Evolutionary conservation across 2,329 filamentous ascomycete genomes (phyloP).

Genomic region (Xylaria sp.): DNA sequence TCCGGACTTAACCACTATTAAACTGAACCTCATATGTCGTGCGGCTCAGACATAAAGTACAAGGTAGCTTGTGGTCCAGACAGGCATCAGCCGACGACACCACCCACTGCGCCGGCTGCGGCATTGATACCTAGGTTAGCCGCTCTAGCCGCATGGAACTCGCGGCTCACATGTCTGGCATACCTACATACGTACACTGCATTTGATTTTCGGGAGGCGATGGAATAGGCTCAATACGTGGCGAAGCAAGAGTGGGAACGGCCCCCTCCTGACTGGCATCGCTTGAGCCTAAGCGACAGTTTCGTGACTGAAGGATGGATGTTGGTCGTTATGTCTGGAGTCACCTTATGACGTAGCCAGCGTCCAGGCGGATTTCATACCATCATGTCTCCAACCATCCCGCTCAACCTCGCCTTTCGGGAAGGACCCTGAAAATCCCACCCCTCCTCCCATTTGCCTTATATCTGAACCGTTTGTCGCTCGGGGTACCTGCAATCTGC

Average conservation of each 20-base stretch:
- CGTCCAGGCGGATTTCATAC: conserved; percentile 3
- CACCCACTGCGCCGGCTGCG: too few species aligned
- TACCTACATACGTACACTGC: neutral
- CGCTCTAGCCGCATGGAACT: neutral
- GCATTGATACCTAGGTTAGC: neutral
- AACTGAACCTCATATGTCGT: neutral
- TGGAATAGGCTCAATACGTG: conserved; percentile 6
- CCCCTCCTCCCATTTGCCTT: neutral
- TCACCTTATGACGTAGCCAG: conserved; percentile 24
- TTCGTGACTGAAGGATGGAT: conserved; percentile 4
- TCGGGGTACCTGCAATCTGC: neutral
- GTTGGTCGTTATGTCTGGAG: conserved; percentile 6
- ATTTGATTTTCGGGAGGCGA: neutral
- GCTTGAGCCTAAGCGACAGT: neutral
- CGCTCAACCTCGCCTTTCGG: conserved; percentile 18
- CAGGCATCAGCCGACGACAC: neutral
- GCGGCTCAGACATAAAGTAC: too few species aligned
- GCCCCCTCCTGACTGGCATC: conserved; percentile 7
- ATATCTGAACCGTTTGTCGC: too few species aligned
- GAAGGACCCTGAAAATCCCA: conserved; percentile 29
- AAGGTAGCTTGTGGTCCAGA: neutral
- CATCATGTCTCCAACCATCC: conserved; percentile 9
- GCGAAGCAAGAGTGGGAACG: conserved; percentile 7
- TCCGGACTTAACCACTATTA: neutral
- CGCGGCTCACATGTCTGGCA: neutral